phyloP scores from a whole-genome alignment of 139 green algal species.

The Micromonas pusilla region DNA sequence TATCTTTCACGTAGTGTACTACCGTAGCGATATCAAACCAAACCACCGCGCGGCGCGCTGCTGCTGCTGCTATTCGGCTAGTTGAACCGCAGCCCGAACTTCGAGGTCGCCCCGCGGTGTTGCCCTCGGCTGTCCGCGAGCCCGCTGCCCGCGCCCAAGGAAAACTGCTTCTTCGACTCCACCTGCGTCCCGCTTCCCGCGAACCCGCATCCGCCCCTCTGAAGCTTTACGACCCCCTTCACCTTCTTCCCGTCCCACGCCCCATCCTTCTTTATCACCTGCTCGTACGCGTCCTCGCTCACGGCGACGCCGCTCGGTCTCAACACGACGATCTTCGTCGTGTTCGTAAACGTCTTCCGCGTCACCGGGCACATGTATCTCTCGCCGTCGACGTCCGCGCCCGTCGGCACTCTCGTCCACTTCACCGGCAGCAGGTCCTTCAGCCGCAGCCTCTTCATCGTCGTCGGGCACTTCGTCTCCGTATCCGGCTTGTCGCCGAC shows the following conservation, averaged over 20 bases:
- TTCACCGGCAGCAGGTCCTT: constrained; percentile 61
- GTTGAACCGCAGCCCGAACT: constrained; percentile 21
- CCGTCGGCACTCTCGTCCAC: constrained; percentile 54
- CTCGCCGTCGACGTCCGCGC: constrained; percentile 18
- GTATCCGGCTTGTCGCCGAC: background rate
- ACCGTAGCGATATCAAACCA: too few relatives aligned
- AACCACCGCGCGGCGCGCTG: too few relatives aligned
- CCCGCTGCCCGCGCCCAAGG: constrained; percentile 11
- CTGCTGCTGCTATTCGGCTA: too few relatives aligned
- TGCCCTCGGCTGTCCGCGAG: constrained; percentile 26
- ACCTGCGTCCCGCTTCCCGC: constrained; percentile 14
- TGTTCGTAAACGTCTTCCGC: constrained; percentile 75
- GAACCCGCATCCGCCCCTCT: constrained; percentile 25
- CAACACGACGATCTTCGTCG: constrained; percentile 66
- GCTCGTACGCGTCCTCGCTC: constrained; percentile 15
- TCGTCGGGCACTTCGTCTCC: constrained; percentile 67
- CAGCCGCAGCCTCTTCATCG: constrained; percentile 67
- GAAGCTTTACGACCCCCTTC: constrained; percentile 25
- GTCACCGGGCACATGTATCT: constrained; percentile 80
- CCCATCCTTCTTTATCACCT: constrained; percentile 25
- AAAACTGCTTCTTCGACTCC: constrained; percentile 22
- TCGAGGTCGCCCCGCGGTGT: background rate
- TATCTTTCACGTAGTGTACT: too few relatives aligned
- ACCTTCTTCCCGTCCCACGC: constrained; percentile 22
- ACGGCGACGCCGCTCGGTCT: constrained; percentile 54